Evolutionary conservation across 768 basidiomycete genomes (phyloP).

Genomic region (Xerocomellus dryophilus): DNA sequence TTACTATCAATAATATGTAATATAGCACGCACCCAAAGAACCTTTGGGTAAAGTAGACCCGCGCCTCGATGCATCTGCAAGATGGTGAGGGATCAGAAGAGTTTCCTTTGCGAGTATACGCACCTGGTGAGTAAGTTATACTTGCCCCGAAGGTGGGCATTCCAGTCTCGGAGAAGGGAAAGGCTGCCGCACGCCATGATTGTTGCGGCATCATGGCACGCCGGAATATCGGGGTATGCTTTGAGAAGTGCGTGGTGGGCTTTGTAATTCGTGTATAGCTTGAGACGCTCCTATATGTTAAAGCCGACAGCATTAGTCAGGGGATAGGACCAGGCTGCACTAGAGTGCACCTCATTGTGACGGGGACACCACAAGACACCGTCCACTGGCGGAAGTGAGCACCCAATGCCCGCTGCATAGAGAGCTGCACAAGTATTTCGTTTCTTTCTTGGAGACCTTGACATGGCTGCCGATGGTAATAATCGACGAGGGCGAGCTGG

Average conservation of each 20-base stretch:
- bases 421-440: slow-evolving; percentile 18
- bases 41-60: slow-evolving; percentile 37
- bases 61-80: slow-evolving; percentile 37
- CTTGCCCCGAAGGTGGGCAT: slow-evolving; percentile 29
- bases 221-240: slow-evolving; percentile 25
- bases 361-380: slow-evolving; percentile 26
- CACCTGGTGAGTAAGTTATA: slow-evolving; percentile 36
- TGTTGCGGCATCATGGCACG: slow-evolving; percentile 24
- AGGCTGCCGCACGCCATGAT: slow-evolving; percentile 32
- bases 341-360: slow-evolving; percentile 30
- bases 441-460: slow-evolving; percentile 9
- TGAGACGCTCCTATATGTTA: slow-evolving; percentile 31
- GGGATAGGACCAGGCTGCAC: neutral
- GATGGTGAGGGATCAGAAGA: neutral
- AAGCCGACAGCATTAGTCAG: neutral
- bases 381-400: slow-evolving; percentile 8
- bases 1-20: too few relatives aligned
- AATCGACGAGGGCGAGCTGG: neutral
- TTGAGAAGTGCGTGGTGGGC: slow-evolving; percentile 31
- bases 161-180: slow-evolving; percentile 34
- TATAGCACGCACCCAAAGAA: slow-evolving; percentile 37
- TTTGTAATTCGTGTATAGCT: slow-evolving; percentile 38
- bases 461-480: neutral
- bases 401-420: slow-evolving; percentile 11
- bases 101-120: neutral